These are phyloP conservation scores for Sporisorium scitamineum DNA, from an alignment of 1,284 basidiomycete genomes.

Conservation along the genomic window DNA sequence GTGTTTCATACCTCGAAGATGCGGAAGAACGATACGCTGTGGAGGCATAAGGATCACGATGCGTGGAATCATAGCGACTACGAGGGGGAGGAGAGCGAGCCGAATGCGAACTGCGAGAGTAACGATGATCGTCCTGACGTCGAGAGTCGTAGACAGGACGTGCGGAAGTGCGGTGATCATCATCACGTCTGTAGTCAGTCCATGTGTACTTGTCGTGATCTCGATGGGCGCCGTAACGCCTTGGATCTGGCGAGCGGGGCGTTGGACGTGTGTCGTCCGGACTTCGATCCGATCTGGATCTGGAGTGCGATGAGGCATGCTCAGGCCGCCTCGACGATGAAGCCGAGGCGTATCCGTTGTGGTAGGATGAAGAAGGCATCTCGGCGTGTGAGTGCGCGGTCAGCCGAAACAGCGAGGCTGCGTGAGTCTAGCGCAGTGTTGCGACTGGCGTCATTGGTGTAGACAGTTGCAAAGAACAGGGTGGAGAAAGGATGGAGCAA, in stretches of 20 bases:
- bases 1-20: not conserved
- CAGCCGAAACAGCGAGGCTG: not conserved
- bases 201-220: slow-evolving; percentile 6
- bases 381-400: not conserved
- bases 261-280: not conserved
- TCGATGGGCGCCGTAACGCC: not conserved
- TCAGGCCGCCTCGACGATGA: slow-evolving; percentile 29
- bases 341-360: slow-evolving; percentile 17
- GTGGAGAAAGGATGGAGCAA: not conserved
- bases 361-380: slow-evolving; percentile 26
- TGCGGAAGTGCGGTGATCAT: slow-evolving; percentile 8
- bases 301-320: slow-evolving; percentile 7
- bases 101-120: not conserved
- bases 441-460: not conserved
- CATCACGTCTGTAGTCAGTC: not conserved
- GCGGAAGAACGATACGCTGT: slow-evolving; percentile 1
- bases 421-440: not conserved
- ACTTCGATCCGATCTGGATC: slow-evolving; percentile 10
- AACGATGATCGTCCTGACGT: slow-evolving; percentile 4
- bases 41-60: not conserved
- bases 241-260: slow-evolving; percentile 10
- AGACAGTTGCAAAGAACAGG: not conserved
- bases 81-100: slow-evolving; percentile 1
- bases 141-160: slow-evolving; percentile 3
- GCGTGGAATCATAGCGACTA: not conserved